Conservation (phyloP, 2,329 filamentous ascomycete species). For the Aspergillus hiratsukae region DNA sequence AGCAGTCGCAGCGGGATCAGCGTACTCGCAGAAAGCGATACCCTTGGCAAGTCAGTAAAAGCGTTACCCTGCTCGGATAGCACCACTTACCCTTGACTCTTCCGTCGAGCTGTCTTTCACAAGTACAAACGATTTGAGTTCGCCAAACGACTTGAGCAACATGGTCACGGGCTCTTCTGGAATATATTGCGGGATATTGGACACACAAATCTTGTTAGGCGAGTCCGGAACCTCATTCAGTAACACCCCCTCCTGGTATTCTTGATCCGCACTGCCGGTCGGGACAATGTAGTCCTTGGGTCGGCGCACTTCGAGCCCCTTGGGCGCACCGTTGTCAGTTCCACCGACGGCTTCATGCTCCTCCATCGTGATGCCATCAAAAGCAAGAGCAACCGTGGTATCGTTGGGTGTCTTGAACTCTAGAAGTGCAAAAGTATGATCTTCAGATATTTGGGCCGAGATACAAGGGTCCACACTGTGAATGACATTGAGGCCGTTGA, state of each 20-base stretch:
- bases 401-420: constrained; percentile 88
- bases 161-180: constrained; percentile 89
- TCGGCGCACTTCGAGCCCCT: constrained; percentile 67
- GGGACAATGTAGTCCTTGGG: constrained; percentile 98
- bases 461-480: constrained; percentile 79
- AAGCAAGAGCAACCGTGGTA: constrained; percentile 81
- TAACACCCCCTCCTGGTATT: constrained; percentile 71
- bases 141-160: constrained; percentile 83
- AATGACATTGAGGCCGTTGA: constrained; percentile 94
- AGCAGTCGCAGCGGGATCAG: constrained; percentile 67
- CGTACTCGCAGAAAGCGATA: constrained; percentile 94
- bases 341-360: constrained; percentile 58
- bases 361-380: constrained; percentile 87
- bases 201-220: constrained; percentile 89
- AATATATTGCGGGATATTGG: constrained; percentile 83
- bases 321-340: constrained; percentile 50
- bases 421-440: constrained; percentile 74
- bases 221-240: constrained; percentile 83
- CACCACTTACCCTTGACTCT: constrained; percentile 72
- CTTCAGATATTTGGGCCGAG: constrained; percentile 74
- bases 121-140: constrained; percentile 84
- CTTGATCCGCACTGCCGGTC: constrained; percentile 66
- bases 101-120: constrained; percentile 83
- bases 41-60: constrained; percentile 53
- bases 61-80: constrained; percentile 20